Conservation (phyloP, 805 yeast species). For the Candida railenensis region DNA sequence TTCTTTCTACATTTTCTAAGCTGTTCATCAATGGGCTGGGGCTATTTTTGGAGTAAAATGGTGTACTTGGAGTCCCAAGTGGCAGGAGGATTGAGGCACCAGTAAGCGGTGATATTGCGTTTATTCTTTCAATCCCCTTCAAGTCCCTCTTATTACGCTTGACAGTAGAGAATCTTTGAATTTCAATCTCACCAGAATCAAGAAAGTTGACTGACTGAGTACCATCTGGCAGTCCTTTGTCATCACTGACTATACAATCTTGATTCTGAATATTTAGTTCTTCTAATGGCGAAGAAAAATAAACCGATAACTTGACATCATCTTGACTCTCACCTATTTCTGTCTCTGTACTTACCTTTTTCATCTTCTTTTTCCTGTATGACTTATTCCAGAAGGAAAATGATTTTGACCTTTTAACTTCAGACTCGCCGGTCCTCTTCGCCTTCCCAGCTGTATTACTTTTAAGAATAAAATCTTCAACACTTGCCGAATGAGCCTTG, state of each 20-base stretch:
- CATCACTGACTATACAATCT: background rate
- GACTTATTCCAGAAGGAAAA: background rate
- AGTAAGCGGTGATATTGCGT: slow-evolving; percentile 7
- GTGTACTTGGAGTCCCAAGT: background rate
- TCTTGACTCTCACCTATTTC: background rate
- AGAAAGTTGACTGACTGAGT: too few relatives aligned
- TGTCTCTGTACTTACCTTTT: background rate
- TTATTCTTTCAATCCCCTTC: background rate
- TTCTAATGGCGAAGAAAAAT: background rate
- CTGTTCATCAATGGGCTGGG: background rate
- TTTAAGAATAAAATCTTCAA: too few relatives aligned
- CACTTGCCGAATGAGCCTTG: too few relatives aligned
- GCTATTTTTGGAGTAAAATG: background rate
- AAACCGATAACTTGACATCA: too few relatives aligned
- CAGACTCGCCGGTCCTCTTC: background rate
- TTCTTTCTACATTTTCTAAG: background rate
- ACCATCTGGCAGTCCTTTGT: too few relatives aligned
- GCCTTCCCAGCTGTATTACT: background rate
- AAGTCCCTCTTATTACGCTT: background rate
- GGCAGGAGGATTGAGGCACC: slow-evolving; percentile 1
- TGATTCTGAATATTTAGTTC: background rate
- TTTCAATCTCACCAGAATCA: background rate
- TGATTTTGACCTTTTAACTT: background rate
- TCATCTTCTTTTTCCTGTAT: background rate
- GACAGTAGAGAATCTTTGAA: background rate